Evolutionary conservation across 2,329 filamentous ascomycete genomes (phyloP).

Genomic region (Xenosphaeropsis pyriputrescens): DNA sequence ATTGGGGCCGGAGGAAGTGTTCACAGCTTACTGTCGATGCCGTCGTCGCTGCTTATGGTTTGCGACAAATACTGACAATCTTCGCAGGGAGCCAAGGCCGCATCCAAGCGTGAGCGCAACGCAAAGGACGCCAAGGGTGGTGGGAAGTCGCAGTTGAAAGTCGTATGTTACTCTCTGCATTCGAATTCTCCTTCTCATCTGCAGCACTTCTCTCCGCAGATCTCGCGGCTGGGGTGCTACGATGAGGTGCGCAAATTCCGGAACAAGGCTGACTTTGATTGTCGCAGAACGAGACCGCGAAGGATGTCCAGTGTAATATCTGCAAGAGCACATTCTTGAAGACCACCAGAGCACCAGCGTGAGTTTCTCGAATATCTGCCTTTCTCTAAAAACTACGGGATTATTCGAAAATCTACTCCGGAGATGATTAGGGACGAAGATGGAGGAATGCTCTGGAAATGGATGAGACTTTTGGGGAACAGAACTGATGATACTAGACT

Average conservation of each 20-base stretch:
- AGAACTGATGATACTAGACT: conserved; percentile 28
- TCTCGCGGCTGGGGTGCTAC: not conserved
- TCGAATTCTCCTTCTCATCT: not conserved
- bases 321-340: conserved; percentile 71
- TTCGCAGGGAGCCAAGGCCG: conserved; percentile 45
- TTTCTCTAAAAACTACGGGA: not conserved
- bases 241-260: not conserved
- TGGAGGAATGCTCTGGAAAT: too few species aligned
- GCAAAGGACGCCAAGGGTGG: conserved; percentile 40
- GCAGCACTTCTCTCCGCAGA: too few species aligned
- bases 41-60: too few species aligned
- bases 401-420: not conserved
- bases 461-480: not conserved
- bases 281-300: conserved; percentile 53
- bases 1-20: too few species aligned
- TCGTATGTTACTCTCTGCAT: conserved; percentile 30
- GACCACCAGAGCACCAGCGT: conserved; percentile 61
- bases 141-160: conserved; percentile 55
- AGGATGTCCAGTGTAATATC: conserved; percentile 60
- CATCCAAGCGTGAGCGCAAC: conserved; percentile 61
- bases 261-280: not conserved
- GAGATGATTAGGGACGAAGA: too few species aligned
- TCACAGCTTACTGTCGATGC: too few species aligned
- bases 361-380: conserved; percentile 17
- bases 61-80: too few species aligned